These are phyloP conservation scores for Bombardia bombarda DNA, from an alignment of 495 filamentous ascomycete genomes.

Conservation along the genomic window DNA sequence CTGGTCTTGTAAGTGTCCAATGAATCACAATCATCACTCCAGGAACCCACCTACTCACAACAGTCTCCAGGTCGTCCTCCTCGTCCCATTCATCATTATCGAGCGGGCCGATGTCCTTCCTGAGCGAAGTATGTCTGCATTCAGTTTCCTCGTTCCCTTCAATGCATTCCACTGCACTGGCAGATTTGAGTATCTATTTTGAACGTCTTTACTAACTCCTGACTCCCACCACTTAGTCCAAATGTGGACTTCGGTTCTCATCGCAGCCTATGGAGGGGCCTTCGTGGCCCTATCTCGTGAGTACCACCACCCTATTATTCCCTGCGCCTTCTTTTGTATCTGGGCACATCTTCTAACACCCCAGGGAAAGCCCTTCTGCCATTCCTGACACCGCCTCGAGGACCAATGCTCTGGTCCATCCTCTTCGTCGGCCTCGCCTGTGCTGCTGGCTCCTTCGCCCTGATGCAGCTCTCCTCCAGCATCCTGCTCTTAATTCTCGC, in stretches of 20 bases:
- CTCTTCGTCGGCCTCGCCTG: constrained; percentile 12
- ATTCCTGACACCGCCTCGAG: constrained; percentile 10
- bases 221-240: constrained; percentile 15
- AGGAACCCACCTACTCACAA: too few species aligned
- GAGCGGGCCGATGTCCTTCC: background rate
- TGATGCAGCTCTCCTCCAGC: constrained; percentile 13
- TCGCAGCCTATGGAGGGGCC: constrained; percentile 21
- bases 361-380: constrained; percentile 16
- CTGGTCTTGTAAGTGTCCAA: too few species aligned
- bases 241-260: constrained; percentile 20
- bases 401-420: constrained; percentile 6
- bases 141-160: constrained; percentile 15
- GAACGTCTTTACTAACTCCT: background rate
- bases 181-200: too few species aligned
- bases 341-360: background rate
- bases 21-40: too few species aligned
- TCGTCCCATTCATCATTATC: background rate
- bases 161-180: too few species aligned
- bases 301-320: background rate
- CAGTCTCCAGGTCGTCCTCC: too few species aligned
- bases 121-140: too few species aligned
- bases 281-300: constrained; percentile 19
- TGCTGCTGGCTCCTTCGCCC: constrained; percentile 11
- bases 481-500: constrained; percentile 14
- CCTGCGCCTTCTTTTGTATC: background rate